These are phyloP conservation scores for Plasmodium vinckei DNA, from an alignment of 169 alveolate genomes.

Conservation along the genomic window DNA sequence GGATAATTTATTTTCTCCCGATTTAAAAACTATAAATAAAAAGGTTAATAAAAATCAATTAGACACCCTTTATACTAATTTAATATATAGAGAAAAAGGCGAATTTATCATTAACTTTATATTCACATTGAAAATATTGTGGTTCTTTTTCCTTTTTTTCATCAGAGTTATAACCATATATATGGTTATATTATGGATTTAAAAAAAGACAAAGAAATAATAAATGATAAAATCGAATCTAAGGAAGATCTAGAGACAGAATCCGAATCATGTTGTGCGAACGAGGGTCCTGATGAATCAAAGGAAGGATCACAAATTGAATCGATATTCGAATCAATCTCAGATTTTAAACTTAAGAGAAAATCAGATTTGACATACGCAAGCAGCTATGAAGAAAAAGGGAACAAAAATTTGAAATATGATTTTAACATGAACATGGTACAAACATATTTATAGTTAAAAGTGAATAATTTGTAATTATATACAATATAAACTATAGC, in stretches of 20 bases:
- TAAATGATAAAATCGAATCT: slow-evolving; percentile 2
- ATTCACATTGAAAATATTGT: not conserved
- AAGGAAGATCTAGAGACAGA: slow-evolving; percentile 10
- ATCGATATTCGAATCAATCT: slow-evolving; percentile 54
- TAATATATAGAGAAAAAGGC: not conserved
- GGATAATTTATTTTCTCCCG: slow-evolving; percentile 73
- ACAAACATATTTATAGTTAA: slow-evolving; percentile 8
- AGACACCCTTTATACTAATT: not conserved
- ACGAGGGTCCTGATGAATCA: slow-evolving; percentile 17
- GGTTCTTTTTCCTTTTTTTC: slow-evolving; percentile 2
- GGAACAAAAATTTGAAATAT: not conserved
- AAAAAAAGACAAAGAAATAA: slow-evolving; percentile 23
- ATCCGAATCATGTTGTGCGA: not conserved
- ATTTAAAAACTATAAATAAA: slow-evolving; percentile 38
- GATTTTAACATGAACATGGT: slow-evolving; percentile 55
- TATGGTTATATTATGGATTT: slow-evolving; percentile 68
- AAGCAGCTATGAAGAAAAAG: slow-evolving; percentile 5
- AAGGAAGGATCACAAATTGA: slow-evolving; percentile 65
- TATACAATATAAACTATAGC: no score
- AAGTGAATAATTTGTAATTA: not conserved
- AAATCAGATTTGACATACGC: slow-evolving; percentile 9
- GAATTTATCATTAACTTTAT: not conserved
- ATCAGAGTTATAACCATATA: slow-evolving; percentile 64
- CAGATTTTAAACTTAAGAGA: slow-evolving; percentile 12
- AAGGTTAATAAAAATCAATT: slow-evolving; percentile 25